Evolutionary conservation across 352 stramenopile species (phyloP).

Genomic region (Phytophthora litchii): DNA sequence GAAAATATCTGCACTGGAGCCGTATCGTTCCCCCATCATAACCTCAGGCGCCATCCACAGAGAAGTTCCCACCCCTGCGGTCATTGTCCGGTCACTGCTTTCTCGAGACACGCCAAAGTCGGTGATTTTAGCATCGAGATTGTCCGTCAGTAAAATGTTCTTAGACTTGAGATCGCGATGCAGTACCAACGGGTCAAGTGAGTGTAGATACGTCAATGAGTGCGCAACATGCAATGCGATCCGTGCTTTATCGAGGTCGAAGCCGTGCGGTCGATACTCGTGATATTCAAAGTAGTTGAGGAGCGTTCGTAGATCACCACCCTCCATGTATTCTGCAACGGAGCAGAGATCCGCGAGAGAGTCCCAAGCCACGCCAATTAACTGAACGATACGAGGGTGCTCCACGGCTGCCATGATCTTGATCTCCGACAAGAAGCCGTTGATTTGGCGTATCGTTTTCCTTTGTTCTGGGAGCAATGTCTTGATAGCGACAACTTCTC

Average conservation of each 20-base stretch:
- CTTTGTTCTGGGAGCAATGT: constrained; percentile 38
- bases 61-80: constrained; percentile 38
- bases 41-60: constrained; percentile 57
- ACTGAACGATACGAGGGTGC: constrained; percentile 45
- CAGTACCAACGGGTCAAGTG: constrained; percentile 42
- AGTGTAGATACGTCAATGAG: constrained; percentile 52
- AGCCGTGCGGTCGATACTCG: constrained; percentile 34
- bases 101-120: constrained; percentile 57
- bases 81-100: constrained; percentile 41
- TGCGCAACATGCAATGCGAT: constrained; percentile 41
- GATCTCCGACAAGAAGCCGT: constrained; percentile 50
- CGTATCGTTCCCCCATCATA: constrained; percentile 52
- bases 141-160: constrained; percentile 48
- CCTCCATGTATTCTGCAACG: constrained; percentile 50
- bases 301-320: constrained; percentile 45
- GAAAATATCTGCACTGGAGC: constrained; percentile 50
- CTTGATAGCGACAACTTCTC: constrained; percentile 55
- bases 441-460: constrained; percentile 41
- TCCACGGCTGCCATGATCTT: constrained; percentile 52
- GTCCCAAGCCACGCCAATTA: constrained; percentile 60
- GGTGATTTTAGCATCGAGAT: constrained; percentile 44
- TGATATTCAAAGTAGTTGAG: constrained; percentile 38
- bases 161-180: constrained; percentile 64
- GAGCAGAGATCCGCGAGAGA: constrained; percentile 48
- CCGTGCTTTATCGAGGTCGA: constrained; percentile 42